Evolutionary conservation across 208 protist genomes (phyloP), one percentile per base, ranked within the genome.

Genomic region (Leptomonas pyrrhocoris): DNA sequence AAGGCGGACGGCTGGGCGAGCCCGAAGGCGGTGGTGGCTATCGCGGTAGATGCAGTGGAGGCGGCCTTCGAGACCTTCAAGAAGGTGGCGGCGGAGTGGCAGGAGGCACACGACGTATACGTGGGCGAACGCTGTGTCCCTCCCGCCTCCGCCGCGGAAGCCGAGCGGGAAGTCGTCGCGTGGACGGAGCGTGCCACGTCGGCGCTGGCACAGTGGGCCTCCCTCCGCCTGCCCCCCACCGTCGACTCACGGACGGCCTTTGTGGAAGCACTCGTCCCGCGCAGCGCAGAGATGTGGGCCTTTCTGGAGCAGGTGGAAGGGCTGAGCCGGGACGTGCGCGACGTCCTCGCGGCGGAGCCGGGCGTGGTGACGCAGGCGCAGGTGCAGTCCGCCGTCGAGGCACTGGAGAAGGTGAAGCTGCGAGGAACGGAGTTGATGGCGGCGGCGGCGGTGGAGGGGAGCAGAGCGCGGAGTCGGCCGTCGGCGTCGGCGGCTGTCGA

Each of bases 261-360:
- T 11, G 53, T 69, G n/a, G 54, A 23, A 23, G 51, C 55, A 11
- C 62, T 76, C 5, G 70, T 76, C 0, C 62, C 60, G 1, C 56
- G 48, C 30, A 76, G 62, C 30, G 38, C 18, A 1, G 70, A 69
- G 23, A 46, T 76, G 36, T 19, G 38, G 19, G 70, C 61, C 43
- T 69, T 59, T 23, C 36, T 76, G 55, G 25, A 43, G 60, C 53
- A 76, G 62, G 50, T 58, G 45, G 70, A 69, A 8, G 54, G 46
- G 11, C 18, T 64, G 27, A 48, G 53, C 62, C 31, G 70, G 9
- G 70, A 76, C 42, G 70, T 61, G n/a, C 70, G 62, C 23, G 70
- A 76, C 53, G 74, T 61, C 49, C 49, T 68, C 21, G 58, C 57
- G 23, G 51, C 38, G 36, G 53, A 50, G 46, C 7, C 72, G 9